A percentile compares a stretch with the other conserved stretches of the same genome.
These are phyloP conservation scores for Penicillium concentricum DNA, from an alignment of 2,329 filamentous ascomycete genomes.

Conservation along the genomic window DNA sequence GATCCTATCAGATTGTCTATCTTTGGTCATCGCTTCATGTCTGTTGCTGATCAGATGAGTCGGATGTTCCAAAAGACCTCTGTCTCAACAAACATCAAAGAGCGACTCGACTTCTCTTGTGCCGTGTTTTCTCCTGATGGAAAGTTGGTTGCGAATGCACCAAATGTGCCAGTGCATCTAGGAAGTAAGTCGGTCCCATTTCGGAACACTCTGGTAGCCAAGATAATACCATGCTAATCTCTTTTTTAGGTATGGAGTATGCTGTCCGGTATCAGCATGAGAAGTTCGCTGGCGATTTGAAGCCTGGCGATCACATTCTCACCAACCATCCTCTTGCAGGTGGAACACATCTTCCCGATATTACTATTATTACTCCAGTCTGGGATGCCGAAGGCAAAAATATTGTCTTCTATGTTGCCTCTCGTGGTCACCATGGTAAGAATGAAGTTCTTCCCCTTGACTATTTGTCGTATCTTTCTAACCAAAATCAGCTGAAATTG, in stretches of 20 bases:
- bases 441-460: background rate
- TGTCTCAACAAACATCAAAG: conserved; percentile 71
- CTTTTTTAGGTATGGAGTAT: background rate
- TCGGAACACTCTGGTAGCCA: background rate
- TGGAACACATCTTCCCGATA: conserved; percentile 79
- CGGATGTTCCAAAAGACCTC: conserved; percentile 56
- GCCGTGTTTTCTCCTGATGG: conserved; percentile 75
- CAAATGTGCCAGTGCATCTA: conserved; percentile 77
- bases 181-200: conserved; percentile 70
- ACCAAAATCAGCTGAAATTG: conserved; percentile 64
- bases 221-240: background rate
- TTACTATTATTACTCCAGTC: conserved; percentile 50
- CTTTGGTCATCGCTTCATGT: conserved; percentile 59
- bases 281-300: conserved; percentile 75
- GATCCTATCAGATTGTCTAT: conserved; percentile 56
- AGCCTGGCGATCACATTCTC: conserved; percentile 76
- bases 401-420: conserved; percentile 65
- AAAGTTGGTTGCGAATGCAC: conserved; percentile 67
- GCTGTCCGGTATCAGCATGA: conserved; percentile 75
- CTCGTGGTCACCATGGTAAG: conserved; percentile 66
- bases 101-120: conserved; percentile 82
- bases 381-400: conserved; percentile 27
- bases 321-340: conserved; percentile 83
- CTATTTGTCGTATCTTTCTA: background rate
- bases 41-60: conserved; percentile 60